phyloP scores from a whole-genome alignment of 352 stramenopile genomes.

The Bremia lactucae region DNA sequence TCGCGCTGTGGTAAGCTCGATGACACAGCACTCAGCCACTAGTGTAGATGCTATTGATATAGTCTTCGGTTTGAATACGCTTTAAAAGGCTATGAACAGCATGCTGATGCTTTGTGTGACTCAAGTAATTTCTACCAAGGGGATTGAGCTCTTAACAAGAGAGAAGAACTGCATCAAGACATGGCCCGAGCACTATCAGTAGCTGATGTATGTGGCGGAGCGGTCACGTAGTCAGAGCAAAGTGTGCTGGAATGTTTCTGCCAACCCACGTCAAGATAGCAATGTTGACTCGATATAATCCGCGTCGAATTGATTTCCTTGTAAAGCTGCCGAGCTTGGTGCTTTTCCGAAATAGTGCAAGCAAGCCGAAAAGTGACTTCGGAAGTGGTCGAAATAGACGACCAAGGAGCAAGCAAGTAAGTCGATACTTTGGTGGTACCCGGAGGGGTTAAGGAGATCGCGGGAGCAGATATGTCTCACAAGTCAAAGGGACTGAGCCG shows the following conservation, averaged over 20 bases:
- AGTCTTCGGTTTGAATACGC: neutral
- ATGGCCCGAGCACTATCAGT: slow-evolving; percentile 10
- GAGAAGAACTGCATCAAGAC: slow-evolving; percentile 1
- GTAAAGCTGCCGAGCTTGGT: neutral
- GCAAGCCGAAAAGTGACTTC: neutral
- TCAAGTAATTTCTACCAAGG: neutral
- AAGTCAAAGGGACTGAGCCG: neutral
- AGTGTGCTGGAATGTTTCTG: slow-evolving; percentile 3
- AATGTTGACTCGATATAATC: neutral
- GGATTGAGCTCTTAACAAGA: slow-evolving; percentile 1
- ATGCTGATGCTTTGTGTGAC: slow-evolving; percentile 9
- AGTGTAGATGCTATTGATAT: slow-evolving; percentile 4
- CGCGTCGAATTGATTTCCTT: neutral
- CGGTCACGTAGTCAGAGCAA: slow-evolving; percentile 1
- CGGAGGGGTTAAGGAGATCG: neutral
- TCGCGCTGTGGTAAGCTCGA: neutral
- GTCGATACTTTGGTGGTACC: too few species aligned
- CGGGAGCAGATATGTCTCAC: neutral
- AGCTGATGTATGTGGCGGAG: slow-evolving; percentile 10
- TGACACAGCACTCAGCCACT: slow-evolving; percentile 1
- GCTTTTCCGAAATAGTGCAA: neutral
- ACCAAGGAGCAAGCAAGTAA: neutral
- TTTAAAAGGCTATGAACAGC: slow-evolving; percentile 6
- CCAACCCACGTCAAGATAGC: neutral
- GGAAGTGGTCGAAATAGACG: neutral